Evolutionary conservation across 2,329 filamentous ascomycete species (phyloP).

Genomic region (Pestalotiopsis sp.): DNA sequence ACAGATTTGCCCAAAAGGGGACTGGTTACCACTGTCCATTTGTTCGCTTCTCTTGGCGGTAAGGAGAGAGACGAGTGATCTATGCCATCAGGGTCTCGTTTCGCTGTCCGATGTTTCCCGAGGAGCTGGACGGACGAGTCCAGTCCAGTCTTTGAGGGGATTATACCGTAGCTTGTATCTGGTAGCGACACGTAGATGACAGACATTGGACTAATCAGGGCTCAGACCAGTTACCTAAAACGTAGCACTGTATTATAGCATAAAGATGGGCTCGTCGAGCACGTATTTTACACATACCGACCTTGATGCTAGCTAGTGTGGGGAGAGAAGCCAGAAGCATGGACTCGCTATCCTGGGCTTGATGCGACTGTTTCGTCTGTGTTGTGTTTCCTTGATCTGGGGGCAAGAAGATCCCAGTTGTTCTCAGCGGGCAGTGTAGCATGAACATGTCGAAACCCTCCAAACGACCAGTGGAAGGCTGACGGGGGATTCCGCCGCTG

Average conservation of each 20-base stretch:
- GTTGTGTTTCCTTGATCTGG: background rate
- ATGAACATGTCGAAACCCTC: background rate
- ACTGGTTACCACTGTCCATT: background rate
- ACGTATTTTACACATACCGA: background rate
- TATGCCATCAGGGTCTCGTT: background rate
- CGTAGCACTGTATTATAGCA: background rate
- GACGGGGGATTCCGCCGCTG: background rate
- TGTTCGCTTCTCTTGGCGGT: background rate
- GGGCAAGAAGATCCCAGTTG: background rate
- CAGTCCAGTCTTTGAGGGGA: background rate
- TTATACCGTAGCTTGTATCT: background rate
- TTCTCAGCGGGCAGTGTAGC: background rate
- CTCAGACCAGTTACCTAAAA: background rate
- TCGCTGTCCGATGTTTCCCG: slow-evolving; percentile 5
- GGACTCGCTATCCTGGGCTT: background rate
- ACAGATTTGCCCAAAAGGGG: background rate
- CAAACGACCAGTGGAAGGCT: background rate
- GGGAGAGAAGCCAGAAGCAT: background rate
- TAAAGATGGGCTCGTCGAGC: background rate
- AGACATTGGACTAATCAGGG: background rate
- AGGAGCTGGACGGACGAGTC: background rate
- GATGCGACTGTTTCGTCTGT: background rate
- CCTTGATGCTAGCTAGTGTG: background rate
- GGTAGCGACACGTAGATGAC: background rate
- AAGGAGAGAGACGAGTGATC: background rate